phyloP scores from a whole-genome alignment of 73 alveolate species.

The Paramecium sonneborni region DNA sequence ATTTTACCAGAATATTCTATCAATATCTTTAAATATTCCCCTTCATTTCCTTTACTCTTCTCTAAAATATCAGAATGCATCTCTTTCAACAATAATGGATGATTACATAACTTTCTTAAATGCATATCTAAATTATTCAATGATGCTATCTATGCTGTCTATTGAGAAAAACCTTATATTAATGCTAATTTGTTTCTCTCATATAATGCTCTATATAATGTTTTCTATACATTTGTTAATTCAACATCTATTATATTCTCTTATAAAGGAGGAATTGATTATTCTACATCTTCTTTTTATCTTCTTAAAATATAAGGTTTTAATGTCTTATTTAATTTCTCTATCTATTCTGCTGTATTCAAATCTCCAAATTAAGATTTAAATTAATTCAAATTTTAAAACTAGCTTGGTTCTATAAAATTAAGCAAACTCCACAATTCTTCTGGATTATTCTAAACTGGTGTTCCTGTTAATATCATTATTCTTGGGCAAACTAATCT shows the following conservation, averaged over 20 bases:
- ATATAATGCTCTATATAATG: constrained; percentile 91
- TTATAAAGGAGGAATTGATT: constrained; percentile 90
- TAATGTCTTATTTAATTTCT: constrained; percentile 74
- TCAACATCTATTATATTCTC: constrained; percentile 95
- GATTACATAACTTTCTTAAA: constrained; percentile 97
- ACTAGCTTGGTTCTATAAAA: constrained; percentile 92
- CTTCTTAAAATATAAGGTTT: constrained; percentile 98
- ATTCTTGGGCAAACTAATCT: constrained; percentile 93
- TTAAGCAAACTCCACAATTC: constrained; percentile 97
- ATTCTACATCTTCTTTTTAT: constrained; percentile 97
- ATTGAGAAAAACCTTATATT: constrained; percentile 62
- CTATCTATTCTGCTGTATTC: constrained; percentile 77
- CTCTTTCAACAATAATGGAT: constrained; percentile 87
- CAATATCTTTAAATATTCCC: constrained; percentile 71
- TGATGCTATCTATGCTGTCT: constrained; percentile 78
- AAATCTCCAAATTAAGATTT: constrained; percentile 83
- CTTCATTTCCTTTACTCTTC: constrained; percentile 66
- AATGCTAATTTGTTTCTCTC: constrained; percentile 82
- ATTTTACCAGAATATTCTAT: constrained; percentile 91
- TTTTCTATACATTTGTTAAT: constrained; percentile 82
- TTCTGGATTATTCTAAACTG: constrained; percentile 97
- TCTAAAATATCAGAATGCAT: constrained; percentile 80
- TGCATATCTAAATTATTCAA: constrained; percentile 88
- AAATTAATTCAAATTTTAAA: constrained; percentile 69
- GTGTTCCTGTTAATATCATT: constrained; percentile 94